Conservation (phyloP, 2,329 filamentous ascomycete genomes). For the Coniosporium uncinatum region DNA sequence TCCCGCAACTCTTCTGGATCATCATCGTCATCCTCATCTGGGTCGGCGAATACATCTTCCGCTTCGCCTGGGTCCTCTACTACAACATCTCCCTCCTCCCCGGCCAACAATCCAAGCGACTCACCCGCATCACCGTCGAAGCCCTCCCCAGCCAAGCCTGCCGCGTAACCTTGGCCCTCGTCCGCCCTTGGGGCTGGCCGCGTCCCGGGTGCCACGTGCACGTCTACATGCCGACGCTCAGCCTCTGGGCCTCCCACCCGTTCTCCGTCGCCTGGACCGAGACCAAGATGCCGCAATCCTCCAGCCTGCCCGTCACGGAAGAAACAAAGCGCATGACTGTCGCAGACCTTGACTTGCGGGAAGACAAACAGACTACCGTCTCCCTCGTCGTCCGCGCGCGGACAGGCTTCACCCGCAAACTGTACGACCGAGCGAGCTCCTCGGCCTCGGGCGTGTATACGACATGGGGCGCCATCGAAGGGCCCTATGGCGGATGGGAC, state of each 20-base stretch:
- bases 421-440: slow-evolving; percentile 58
- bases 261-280: slow-evolving; percentile 44
- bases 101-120: slow-evolving; percentile 23
- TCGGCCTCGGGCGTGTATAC: slow-evolving; percentile 36
- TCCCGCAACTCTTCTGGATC: slow-evolving; percentile 70
- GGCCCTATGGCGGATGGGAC: slow-evolving; percentile 70
- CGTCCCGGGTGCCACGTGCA: slow-evolving; percentile 54
- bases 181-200: slow-evolving; percentile 42
- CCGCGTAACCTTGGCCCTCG: slow-evolving; percentile 53
- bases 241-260: slow-evolving; percentile 36
- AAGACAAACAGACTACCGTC: slow-evolving; percentile 39
- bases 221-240: slow-evolving; percentile 45
- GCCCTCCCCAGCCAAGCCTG: slow-evolving; percentile 55
- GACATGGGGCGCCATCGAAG: slow-evolving; percentile 65
- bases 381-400: slow-evolving; percentile 69
- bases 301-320: slow-evolving; percentile 11
- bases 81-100: slow-evolving; percentile 45
- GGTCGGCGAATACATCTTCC: slow-evolving; percentile 55
- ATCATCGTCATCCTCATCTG: slow-evolving; percentile 72
- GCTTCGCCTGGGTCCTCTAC: slow-evolving; percentile 42
- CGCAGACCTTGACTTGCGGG: slow-evolving; percentile 11
- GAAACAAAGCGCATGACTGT: too few relatives aligned
- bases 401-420: slow-evolving; percentile 65
- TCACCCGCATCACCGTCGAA: slow-evolving; percentile 48
- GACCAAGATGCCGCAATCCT: slow-evolving; percentile 10